Conservation (phyloP, 345 rosid genomes). For the Linum tenue region DNA sequence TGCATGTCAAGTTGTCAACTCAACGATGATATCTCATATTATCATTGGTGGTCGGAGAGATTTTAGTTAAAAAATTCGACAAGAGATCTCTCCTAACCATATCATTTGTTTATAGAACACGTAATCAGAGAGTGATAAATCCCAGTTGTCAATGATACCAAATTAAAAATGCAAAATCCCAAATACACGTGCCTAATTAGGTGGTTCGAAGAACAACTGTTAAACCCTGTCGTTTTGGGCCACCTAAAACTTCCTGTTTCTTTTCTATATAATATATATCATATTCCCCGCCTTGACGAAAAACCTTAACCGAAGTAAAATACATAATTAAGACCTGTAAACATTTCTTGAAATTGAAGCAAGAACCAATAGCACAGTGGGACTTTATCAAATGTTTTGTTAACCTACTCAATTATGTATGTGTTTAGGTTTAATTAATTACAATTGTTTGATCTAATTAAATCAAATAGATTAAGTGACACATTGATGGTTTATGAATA, state of each 20-base stretch:
- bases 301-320: too few species aligned
- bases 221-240: neutral
- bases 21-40: neutral
- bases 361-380: neutral
- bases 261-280: too few species aligned
- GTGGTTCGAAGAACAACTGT: neutral
- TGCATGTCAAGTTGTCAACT: neutral
- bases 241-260: neutral
- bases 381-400: neutral
- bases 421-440: too few species aligned
- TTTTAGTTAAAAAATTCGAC: too few species aligned
- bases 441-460: too few species aligned
- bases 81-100: neutral
- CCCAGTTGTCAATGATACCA: neutral
- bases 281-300: too few species aligned
- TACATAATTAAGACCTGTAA: too few species aligned
- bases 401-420: neutral
- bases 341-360: neutral
- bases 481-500: too few species aligned
- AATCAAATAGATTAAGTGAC: too few species aligned
- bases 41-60: neutral
- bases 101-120: neutral
- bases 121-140: neutral
- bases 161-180: neutral
- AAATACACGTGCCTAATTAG: neutral